phyloP scores from a whole-genome alignment of 108 stramenopile genomes.

The Discostella stelligeroides region DNA sequence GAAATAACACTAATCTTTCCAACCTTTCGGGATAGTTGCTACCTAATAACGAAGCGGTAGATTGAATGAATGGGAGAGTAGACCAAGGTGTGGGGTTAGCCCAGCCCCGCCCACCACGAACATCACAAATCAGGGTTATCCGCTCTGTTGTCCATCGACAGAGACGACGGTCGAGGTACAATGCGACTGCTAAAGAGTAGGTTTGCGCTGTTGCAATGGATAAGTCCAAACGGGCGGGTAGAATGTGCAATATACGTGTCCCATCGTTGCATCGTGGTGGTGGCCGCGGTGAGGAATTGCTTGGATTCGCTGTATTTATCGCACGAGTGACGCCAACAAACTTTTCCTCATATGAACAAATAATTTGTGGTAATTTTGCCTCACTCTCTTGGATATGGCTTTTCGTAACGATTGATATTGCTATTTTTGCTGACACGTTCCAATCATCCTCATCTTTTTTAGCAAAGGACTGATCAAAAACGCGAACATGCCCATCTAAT shows the following conservation, averaged over 20 bases:
- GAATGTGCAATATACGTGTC: constrained; percentile 59
- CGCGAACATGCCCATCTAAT: background rate
- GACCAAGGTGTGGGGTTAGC: constrained; percentile 58
- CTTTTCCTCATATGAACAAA: constrained; percentile 31
- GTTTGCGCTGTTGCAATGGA: constrained; percentile 49
- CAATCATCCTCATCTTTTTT: constrained; percentile 27
- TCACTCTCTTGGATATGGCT: background rate
- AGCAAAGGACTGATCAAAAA: constrained; percentile 20
- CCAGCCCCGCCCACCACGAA: constrained; percentile 79
- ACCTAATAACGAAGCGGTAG: constrained; percentile 49
- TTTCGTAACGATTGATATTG: constrained; percentile 26
- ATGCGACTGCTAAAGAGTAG: constrained; percentile 73
- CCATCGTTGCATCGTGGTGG: constrained; percentile 56
- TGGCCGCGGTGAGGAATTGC: background rate
- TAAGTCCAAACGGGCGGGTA: constrained; percentile 67
- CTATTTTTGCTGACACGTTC: constrained; percentile 34
- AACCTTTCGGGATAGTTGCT: constrained; percentile 73
- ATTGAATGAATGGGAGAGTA: constrained; percentile 66
- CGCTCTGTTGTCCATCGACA: constrained; percentile 51
- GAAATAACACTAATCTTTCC: constrained; percentile 59
- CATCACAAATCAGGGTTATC: constrained; percentile 66
- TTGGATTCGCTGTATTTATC: background rate
- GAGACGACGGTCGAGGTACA: constrained; percentile 66
- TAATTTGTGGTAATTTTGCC: constrained; percentile 38
- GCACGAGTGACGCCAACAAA: background rate